Percentiles rank a stretch among this genome's conserved stretches.
These are phyloP conservation scores for Ampelomyces quisqualis DNA, from an alignment of 2,329 filamentous ascomycete genomes.

Conservation along the genomic window DNA sequence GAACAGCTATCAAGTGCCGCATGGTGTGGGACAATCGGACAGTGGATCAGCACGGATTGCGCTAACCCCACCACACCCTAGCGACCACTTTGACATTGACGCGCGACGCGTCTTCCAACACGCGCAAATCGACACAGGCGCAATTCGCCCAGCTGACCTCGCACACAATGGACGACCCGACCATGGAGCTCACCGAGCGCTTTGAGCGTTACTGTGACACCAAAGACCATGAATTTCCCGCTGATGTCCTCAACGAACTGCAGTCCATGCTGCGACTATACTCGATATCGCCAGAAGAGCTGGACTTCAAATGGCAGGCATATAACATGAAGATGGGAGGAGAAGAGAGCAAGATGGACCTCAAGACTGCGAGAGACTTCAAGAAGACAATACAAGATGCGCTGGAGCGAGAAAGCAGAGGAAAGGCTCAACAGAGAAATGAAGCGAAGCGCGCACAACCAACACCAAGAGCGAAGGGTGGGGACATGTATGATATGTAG, in stretches of 20 bases:
- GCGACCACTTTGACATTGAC: conserved; percentile 24
- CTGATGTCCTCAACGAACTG: conserved; percentile 78
- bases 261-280: conserved; percentile 84
- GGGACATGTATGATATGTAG: conserved; percentile 81
- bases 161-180: conserved; percentile 51
- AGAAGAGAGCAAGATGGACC: conserved; percentile 70
- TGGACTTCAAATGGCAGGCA: conserved; percentile 99
- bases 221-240: conserved; percentile 58
- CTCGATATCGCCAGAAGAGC: conserved; percentile 75
- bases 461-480: conserved; percentile 57
- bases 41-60: conserved; percentile 15
- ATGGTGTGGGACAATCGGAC: conserved; percentile 5
- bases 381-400: conserved; percentile 85
- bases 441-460: conserved; percentile 63
- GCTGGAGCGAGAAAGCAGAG: conserved; percentile 73
- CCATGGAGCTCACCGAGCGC: conserved; percentile 58
- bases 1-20: conserved; percentile 1
- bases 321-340: conserved; percentile 93
- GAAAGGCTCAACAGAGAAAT: conserved; percentile 61
- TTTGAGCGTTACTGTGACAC: conserved; percentile 63
- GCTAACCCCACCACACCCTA: conserved; percentile 21
- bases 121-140: conserved; percentile 9
- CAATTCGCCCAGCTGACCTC: conserved; percentile 6
- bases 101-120: conserved; percentile 34
- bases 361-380: conserved; percentile 72